Evolutionary conservation across 2,329 filamentous ascomycete species (phyloP).

Genomic region (Cladophialophora yegresii): DNA sequence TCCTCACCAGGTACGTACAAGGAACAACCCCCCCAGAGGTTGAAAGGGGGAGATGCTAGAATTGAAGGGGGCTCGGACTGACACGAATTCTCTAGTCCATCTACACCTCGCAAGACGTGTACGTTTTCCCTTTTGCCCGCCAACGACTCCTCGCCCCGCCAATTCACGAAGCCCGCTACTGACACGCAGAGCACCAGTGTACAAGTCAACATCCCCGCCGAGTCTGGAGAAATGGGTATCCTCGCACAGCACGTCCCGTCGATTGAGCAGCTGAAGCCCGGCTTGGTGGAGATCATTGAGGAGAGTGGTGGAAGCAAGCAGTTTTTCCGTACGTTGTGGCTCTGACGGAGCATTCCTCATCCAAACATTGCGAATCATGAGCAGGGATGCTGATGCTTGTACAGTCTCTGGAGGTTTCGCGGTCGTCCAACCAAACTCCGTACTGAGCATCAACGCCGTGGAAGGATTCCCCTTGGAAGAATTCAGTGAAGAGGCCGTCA

Average conservation of each 20-base stretch:
- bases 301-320: conserved; percentile 87
- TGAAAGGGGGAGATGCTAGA: background rate
- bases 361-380: background rate
- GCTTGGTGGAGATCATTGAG: conserved; percentile 92
- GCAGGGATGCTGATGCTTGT: conserved; percentile 14
- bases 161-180: conserved; percentile 9
- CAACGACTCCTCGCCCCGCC: background rate
- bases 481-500: conserved; percentile 90
- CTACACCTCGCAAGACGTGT: conserved; percentile 72
- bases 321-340: conserved; percentile 82
- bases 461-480: conserved; percentile 94
- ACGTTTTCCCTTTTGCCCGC: conserved; percentile 45
- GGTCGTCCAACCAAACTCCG: conserved; percentile 90
- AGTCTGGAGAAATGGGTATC: conserved; percentile 99
- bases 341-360: too few relatives aligned
- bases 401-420: conserved; percentile 95
- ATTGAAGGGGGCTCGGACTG: background rate
- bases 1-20: conserved; percentile 85
- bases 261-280: conserved; percentile 98
- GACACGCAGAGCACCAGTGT: conserved; percentile 52
- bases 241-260: conserved; percentile 98
- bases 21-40: background rate
- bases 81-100: conserved; percentile 57
- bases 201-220: conserved; percentile 98
- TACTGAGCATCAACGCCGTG: conserved; percentile 96